Evolutionary conservation across 2,329 filamentous ascomycete genomes (phyloP).

Genomic region (Chaetomiaceae sp.): DNA sequence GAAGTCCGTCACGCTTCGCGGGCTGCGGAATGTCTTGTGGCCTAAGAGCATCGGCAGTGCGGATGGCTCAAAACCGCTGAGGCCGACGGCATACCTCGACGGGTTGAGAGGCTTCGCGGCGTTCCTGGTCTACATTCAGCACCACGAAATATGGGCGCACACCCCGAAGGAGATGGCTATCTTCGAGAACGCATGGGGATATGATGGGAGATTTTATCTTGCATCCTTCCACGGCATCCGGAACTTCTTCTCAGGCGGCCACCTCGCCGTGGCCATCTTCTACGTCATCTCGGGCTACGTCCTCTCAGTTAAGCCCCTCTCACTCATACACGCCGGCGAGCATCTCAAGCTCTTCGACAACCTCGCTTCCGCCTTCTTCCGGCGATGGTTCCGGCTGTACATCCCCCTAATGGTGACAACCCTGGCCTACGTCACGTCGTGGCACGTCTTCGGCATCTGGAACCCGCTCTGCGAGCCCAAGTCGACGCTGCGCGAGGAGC

Average conservation of each 20-base stretch:
- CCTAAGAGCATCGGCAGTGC: slow-evolving; percentile 12
- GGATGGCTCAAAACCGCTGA: slow-evolving; percentile 26
- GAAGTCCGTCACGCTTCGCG: slow-evolving; percentile 20
- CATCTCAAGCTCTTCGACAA: slow-evolving; percentile 35
- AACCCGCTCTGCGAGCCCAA: slow-evolving; percentile 34
- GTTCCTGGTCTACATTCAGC: slow-evolving; percentile 58
- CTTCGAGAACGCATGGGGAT: slow-evolving; percentile 50
- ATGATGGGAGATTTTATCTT: slow-evolving; percentile 43
- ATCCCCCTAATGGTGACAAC: slow-evolving; percentile 49
- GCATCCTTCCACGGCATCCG: slow-evolving; percentile 51
- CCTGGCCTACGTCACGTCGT: slow-evolving; percentile 45
- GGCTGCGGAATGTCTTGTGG: slow-evolving; percentile 19
- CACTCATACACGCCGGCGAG: slow-evolving; percentile 39
- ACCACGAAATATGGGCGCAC: slow-evolving; percentile 54
- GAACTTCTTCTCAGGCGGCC: slow-evolving; percentile 55
- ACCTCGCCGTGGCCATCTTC: slow-evolving; percentile 52
- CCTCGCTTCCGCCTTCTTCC: slow-evolving; percentile 41
- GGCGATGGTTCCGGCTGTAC: slow-evolving; percentile 44
- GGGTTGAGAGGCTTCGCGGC: slow-evolving; percentile 62
- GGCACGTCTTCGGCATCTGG: slow-evolving; percentile 48
- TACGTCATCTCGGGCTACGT: slow-evolving; percentile 48
- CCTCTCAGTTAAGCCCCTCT: slow-evolving; percentile 43
- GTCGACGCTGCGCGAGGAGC: slow-evolving; percentile 40
- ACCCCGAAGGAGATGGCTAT: slow-evolving; percentile 25
- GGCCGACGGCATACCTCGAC: slow-evolving; percentile 56